Conservation (phyloP, 2,329 filamentous ascomycete species). For the Arachnomyces sp. region DNA sequence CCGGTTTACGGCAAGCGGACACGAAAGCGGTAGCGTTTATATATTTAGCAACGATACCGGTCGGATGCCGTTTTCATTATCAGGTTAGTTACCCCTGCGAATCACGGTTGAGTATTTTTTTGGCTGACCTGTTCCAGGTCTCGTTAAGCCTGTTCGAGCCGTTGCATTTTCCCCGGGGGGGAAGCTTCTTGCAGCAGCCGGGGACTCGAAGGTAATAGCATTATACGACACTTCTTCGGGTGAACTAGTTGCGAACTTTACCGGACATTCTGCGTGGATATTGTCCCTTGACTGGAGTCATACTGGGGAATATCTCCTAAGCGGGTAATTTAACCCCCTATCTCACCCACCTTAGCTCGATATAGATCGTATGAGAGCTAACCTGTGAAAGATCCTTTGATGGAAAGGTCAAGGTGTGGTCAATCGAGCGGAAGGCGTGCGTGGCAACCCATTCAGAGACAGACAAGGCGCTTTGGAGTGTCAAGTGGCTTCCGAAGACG, state of each 20-base stretch:
- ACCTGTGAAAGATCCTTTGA: slow-evolving; percentile 58
- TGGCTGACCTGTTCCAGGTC: slow-evolving; percentile 47
- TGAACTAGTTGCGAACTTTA: slow-evolving; percentile 81
- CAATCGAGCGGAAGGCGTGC: slow-evolving; percentile 70
- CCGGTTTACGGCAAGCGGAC: slow-evolving; percentile 79
- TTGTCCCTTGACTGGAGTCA: slow-evolving; percentile 87
- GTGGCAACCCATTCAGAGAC: slow-evolving; percentile 92
- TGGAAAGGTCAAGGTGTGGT: slow-evolving; percentile 95
- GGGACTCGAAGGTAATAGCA: slow-evolving; percentile 80
- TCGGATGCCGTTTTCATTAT: slow-evolving; percentile 75
- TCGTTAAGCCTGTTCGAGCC: slow-evolving; percentile 77
- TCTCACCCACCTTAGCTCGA: neutral
- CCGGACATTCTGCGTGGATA: slow-evolving; percentile 78
- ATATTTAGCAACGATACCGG: slow-evolving; percentile 91
- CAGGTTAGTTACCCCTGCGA: slow-evolving; percentile 47
- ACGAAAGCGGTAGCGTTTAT: slow-evolving; percentile 86
- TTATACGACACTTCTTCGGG: slow-evolving; percentile 89
- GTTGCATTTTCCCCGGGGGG: slow-evolving; percentile 83
- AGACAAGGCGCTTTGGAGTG: slow-evolving; percentile 74
- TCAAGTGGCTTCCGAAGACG: slow-evolving; percentile 73
- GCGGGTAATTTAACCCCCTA: slow-evolving; percentile 50
- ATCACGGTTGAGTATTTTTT: neutral
- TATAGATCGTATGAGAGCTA: neutral
- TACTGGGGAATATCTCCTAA: slow-evolving; percentile 84
- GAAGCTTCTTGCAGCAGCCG: slow-evolving; percentile 78